A percentile compares a stretch with the other conserved stretches of the same genome.
phyloP scores from a whole-genome alignment of 306 rosid species.

The Cucumis cinereus region DNA sequence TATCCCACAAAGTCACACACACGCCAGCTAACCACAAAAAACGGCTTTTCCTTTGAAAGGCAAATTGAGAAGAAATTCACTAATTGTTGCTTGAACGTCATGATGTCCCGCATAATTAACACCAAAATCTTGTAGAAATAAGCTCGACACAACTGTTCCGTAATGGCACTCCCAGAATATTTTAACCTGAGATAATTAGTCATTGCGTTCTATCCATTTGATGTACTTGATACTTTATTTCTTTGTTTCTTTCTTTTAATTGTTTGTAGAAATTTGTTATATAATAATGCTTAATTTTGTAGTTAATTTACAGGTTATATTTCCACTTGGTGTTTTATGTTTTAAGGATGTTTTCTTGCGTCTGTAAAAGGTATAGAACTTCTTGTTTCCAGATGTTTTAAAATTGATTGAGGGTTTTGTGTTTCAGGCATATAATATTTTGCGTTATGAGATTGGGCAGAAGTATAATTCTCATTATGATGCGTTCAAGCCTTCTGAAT shows the following conservation, averaged over 20 bases:
- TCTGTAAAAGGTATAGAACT: constrained; percentile 8
- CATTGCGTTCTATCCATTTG: not conserved
- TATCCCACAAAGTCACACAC: too few relatives aligned
- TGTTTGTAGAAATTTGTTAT: not conserved
- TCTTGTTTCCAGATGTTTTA: constrained; percentile 29
- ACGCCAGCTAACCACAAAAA: too few relatives aligned
- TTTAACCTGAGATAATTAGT: not conserved
- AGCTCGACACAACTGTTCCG: too few relatives aligned
- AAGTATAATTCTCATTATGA: constrained; percentile 69
- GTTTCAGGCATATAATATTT: constrained; percentile 80
- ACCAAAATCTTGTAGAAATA: too few relatives aligned
- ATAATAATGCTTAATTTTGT: not conserved
- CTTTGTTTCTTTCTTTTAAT: not conserved
- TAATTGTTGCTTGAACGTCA: too few relatives aligned
- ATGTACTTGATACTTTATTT: not conserved
- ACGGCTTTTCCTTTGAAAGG: too few relatives aligned
- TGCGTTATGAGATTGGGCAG: constrained; percentile 78
- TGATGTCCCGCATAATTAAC: too few relatives aligned
- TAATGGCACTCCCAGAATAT: too few relatives aligned
- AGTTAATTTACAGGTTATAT: not conserved
- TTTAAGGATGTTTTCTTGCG: not conserved
- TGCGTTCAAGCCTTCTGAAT: constrained; percentile 41
- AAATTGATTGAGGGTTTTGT: constrained; percentile 32
- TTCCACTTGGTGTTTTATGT: not conserved
- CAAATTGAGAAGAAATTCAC: too few relatives aligned